Conservation (phyloP, 2,329 filamentous ascomycete genomes). For the Fusarium sp. region DNA sequence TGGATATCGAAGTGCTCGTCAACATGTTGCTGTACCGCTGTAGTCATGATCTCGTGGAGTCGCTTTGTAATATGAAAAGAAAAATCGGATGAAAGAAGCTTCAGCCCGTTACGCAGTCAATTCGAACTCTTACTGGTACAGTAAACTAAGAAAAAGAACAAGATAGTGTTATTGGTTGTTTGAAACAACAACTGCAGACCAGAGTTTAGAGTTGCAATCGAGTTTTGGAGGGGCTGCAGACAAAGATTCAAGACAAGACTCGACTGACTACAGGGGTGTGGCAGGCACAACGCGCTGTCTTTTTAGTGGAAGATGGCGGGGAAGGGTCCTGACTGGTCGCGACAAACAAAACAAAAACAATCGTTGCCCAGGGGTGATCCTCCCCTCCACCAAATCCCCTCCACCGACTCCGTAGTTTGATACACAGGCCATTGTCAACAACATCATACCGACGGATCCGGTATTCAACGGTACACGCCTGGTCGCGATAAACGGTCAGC, state of each 20-base stretch:
- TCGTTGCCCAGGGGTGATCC: conserved; percentile 43
- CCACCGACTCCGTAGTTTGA: conserved; percentile 21
- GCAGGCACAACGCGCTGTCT: conserved; percentile 35
- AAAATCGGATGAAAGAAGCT: not conserved
- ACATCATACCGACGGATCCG: conserved; percentile 31
- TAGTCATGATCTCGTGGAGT: conserved; percentile 39
- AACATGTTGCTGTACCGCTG: conserved; percentile 44
- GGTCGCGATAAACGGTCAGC: conserved; percentile 18
- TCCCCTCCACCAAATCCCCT: conserved; percentile 37
- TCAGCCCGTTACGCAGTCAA: not conserved
- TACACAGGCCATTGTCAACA: conserved; percentile 35
- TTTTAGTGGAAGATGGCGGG: conserved; percentile 47
- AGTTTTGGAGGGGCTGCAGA: conserved; percentile 43
- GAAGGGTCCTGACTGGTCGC: conserved; percentile 42
- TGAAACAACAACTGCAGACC: conserved; percentile 12
- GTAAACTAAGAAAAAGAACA: conserved; percentile 16
- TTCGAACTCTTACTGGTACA: not conserved
- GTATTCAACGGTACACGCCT: conserved; percentile 30
- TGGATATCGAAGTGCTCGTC: conserved; percentile 62
- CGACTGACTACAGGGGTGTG: conserved; percentile 43
- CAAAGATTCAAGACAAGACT: conserved; percentile 18
- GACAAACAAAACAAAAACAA: conserved; percentile 54
- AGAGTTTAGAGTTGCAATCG: conserved; percentile 15
- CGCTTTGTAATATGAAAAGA: conserved; percentile 13
- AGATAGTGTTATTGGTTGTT: conserved; percentile 8